Conservation (phyloP, 2,329 filamentous ascomycete species). For the Aspergillus sp. region DNA sequence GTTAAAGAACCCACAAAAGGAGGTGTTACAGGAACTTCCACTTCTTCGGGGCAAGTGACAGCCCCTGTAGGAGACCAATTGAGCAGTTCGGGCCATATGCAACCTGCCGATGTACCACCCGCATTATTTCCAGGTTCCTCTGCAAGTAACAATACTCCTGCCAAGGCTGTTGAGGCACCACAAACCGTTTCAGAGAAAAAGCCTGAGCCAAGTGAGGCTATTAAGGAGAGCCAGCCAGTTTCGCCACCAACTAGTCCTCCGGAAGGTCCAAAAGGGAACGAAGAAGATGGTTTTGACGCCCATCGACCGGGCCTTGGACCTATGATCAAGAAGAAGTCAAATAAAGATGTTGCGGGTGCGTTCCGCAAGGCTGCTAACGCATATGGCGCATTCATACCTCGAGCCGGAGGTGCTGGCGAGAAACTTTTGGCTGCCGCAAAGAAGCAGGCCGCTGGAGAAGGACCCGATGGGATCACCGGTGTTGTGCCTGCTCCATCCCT, state of each 20-base stretch:
- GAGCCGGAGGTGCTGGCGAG: slow-evolving; percentile 82
- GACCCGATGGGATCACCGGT: slow-evolving; percentile 83
- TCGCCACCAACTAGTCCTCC: slow-evolving; percentile 16
- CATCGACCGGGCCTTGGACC: slow-evolving; percentile 78
- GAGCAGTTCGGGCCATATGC: slow-evolving; percentile 15
- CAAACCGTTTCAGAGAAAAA: slow-evolving; percentile 7
- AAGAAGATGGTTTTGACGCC: slow-evolving; percentile 52
- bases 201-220: slow-evolving; percentile 9
- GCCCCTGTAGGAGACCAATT: slow-evolving; percentile 32
- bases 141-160: slow-evolving; percentile 8
- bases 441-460: slow-evolving; percentile 60
- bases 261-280: slow-evolving; percentile 16
- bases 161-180: slow-evolving; percentile 13
- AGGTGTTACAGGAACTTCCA: slow-evolving; percentile 31
- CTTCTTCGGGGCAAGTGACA: slow-evolving; percentile 34
- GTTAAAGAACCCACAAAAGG: slow-evolving; percentile 32
- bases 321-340: slow-evolving; percentile 83
- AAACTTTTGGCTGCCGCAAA: slow-evolving; percentile 62
- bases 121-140: slow-evolving; percentile 24
- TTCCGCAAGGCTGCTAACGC: slow-evolving; percentile 79
- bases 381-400: slow-evolving; percentile 75
- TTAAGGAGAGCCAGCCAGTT: slow-evolving; percentile 9
- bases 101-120: slow-evolving; percentile 21
- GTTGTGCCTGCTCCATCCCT: slow-evolving; percentile 76
- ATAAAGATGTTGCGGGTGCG: slow-evolving; percentile 68